phyloP scores from a whole-genome alignment of 2,329 filamentous ascomycete species.

The Colletotrichum trifolii region DNA sequence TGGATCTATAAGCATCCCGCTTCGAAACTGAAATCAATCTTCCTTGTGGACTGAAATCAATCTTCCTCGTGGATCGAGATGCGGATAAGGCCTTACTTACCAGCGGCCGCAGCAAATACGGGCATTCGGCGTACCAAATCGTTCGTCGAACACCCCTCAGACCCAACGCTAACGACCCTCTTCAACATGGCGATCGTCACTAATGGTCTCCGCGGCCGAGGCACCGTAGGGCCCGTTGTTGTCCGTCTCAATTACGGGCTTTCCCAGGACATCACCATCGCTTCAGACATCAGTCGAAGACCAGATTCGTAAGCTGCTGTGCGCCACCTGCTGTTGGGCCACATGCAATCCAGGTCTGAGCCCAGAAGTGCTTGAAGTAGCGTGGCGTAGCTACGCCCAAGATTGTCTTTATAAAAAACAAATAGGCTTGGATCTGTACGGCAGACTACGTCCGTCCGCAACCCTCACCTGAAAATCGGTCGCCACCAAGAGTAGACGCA shows the following conservation, averaged over 20 bases:
- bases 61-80: no score
- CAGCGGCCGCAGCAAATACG: not conserved
- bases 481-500: slow-evolving; percentile 3
- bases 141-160: slow-evolving; percentile 6
- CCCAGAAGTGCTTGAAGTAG: slow-evolving; percentile 16
- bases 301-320: not conserved
- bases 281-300: slow-evolving; percentile 24
- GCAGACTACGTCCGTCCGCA: slow-evolving; percentile 21
- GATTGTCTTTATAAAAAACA: no score
- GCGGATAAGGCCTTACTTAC: no score
- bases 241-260: slow-evolving; percentile 34
- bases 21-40: no score
- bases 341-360: not conserved
- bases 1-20: no score
- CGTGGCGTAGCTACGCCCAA: not conserved
- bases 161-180: not conserved
- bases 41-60: no score
- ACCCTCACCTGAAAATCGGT: slow-evolving; percentile 29
- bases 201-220: slow-evolving; percentile 8
- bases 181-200: slow-evolving; percentile 30
- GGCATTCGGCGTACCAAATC: not conserved
- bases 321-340: slow-evolving; percentile 21
- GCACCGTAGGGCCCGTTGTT: slow-evolving; percentile 11
- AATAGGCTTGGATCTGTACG: slow-evolving; percentile 19
- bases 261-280: slow-evolving; percentile 12